These are phyloP conservation scores for Nicotiana noctiflora DNA, from an alignment of 257 asterid genomes.

Conservation along the genomic window DNA sequence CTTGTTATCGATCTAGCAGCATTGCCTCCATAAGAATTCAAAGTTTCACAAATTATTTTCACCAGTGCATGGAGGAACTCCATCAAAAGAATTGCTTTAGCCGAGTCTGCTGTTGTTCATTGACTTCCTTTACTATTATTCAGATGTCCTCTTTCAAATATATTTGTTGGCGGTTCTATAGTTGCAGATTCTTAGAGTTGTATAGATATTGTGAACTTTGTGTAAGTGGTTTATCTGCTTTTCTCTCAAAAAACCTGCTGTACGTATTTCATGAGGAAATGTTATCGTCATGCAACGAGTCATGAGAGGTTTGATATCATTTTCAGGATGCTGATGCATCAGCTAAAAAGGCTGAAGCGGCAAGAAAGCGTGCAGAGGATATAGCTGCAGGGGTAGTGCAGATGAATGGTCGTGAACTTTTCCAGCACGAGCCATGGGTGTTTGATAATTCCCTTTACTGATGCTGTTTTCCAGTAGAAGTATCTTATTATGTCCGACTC, in stretches of 20 bases:
- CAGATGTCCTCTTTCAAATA: neutral
- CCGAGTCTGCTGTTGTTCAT: neutral
- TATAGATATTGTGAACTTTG: neutral
- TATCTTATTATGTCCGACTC: too few species aligned
- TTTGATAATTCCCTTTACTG: constrained; percentile 60
- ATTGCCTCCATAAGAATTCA: too few species aligned
- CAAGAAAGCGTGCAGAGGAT: constrained; percentile 73
- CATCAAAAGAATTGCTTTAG: neutral
- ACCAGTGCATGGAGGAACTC: too few species aligned
- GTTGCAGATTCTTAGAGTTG: neutral
- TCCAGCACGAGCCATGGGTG: constrained; percentile 71
- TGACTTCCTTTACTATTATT: neutral
- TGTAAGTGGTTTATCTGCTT: neutral
- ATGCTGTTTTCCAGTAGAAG: neutral
- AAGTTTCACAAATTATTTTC: neutral
- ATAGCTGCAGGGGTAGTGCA: constrained; percentile 63
- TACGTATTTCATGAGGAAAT: neutral
- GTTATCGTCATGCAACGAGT: neutral
- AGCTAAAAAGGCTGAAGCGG: constrained; percentile 56
- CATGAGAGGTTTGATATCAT: neutral
- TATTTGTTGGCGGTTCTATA: neutral
- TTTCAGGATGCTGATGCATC: constrained; percentile 63
- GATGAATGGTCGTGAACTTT: constrained; percentile 88
- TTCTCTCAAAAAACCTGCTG: neutral
- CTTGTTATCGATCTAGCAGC: too few species aligned